Evolutionary conservation across 306 rosid genomes (phyloP).

Genomic region (Casuarina cunninghamiana): DNA sequence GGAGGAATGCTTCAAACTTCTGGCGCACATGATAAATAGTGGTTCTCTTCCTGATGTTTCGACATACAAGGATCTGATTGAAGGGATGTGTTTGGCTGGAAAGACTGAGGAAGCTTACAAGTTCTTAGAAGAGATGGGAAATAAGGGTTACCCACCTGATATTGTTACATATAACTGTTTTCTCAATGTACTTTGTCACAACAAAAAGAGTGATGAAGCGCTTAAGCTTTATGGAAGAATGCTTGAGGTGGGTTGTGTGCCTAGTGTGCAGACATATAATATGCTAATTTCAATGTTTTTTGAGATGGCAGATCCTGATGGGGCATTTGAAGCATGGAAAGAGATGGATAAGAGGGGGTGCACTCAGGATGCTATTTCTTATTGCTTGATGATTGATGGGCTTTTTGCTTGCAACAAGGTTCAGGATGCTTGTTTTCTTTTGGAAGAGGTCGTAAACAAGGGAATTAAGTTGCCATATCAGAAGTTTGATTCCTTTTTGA

Average conservation of each 20-base stretch:
- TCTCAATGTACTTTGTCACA: slow-evolving; percentile 82
- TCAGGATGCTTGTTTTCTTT: slow-evolving; percentile 67
- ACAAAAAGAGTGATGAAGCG: slow-evolving; percentile 70
- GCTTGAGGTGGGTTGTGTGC: slow-evolving; percentile 65
- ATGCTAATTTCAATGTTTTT: slow-evolving; percentile 86
- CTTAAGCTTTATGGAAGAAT: slow-evolving; percentile 60
- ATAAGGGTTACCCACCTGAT: slow-evolving; percentile 89
- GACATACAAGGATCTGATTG: slow-evolving; percentile 78
- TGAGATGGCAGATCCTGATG: slow-evolving; percentile 66
- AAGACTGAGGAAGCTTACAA: slow-evolving; percentile 73
- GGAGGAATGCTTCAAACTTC: slow-evolving; percentile 67
- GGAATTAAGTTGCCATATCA: slow-evolving; percentile 73
- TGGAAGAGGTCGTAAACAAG: slow-evolving; percentile 70
- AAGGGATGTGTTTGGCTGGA: slow-evolving; percentile 85
- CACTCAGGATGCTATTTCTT: slow-evolving; percentile 52
- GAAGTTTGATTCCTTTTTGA: slow-evolving; percentile 66
- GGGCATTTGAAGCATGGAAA: slow-evolving; percentile 79
- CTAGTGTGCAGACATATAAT: slow-evolving; percentile 83
- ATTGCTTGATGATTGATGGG: slow-evolving; percentile 87
- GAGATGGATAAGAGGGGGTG: slow-evolving; percentile 71
- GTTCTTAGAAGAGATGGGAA: slow-evolving; percentile 91
- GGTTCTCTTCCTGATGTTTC: slow-evolving; percentile 94
- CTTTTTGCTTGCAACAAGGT: slow-evolving; percentile 58
- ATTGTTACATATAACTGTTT: slow-evolving; percentile 87
- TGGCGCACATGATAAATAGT: slow-evolving; percentile 68